Percentiles rank a stretch among this genome's conserved stretches.
Conservation (phyloP, 768 basidiomycete species). For the Rhodosporidiobolus odoratus region DNA sequence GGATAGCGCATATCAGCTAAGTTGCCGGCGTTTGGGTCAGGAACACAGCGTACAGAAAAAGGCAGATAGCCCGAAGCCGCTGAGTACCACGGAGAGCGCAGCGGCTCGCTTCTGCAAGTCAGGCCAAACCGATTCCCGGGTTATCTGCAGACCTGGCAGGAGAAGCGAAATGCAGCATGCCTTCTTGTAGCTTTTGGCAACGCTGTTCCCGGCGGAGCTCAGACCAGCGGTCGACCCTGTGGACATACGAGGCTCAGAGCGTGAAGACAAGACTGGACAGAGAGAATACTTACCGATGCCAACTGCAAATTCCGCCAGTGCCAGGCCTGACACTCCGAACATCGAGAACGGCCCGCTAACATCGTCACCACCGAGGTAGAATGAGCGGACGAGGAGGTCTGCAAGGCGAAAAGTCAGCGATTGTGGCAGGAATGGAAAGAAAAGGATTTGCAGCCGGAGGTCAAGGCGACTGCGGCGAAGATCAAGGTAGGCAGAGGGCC, state of each 20-base stretch:
- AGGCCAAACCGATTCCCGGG: no score
- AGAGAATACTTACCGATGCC: constrained; percentile 20
- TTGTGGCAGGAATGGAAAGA: fast-evolving
- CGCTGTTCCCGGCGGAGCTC: constrained; percentile 25
- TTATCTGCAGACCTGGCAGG: neutral
- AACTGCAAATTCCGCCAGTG: constrained; percentile 1
- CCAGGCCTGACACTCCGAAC: constrained; percentile 10
- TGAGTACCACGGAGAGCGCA: constrained; percentile 18
- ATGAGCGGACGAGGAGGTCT: constrained; percentile 17
- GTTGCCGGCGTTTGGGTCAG: no score
- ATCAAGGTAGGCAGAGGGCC: constrained; percentile 14
- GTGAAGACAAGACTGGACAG: no score
- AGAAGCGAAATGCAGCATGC: neutral
- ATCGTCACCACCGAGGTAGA: constrained; percentile 10
- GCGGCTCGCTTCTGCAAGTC: constrained; percentile 16
- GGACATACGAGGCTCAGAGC: no score
- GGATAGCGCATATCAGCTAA: no score
- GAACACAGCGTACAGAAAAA: constrained; percentile 26
- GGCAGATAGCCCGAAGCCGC: constrained; percentile 29
- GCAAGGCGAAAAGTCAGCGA: neutral
- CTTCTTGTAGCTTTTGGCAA: constrained; percentile 30
- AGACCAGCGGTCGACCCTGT: no score
- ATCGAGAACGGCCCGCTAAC: neutral
- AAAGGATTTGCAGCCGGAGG: constrained; percentile 6
- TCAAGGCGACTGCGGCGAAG: constrained; percentile 19